Base-by-base conservation (phyloP, 805 yeast species). In the Komagataella phaffii region DNA sequence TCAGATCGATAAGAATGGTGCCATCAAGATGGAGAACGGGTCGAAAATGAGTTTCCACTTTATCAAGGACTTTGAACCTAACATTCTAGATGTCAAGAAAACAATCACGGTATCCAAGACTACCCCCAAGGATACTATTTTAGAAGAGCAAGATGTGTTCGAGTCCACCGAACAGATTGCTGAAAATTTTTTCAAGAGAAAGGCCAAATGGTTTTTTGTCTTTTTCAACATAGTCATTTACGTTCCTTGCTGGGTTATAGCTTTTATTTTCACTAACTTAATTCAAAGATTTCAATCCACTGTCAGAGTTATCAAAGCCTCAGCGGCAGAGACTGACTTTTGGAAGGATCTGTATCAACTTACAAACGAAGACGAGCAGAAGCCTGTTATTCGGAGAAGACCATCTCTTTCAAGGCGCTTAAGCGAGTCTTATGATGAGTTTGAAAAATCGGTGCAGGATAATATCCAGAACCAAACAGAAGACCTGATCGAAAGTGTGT, bases 231-330 rank as follows among this genome's bases (percentile, higher is more conserved):
- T 79, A 19, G 56, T 76, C 3, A 56, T 85, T 1, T 72, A 78
- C 45, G 71, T 84, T 1, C 95, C 95, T 2, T 51, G 81, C 46
- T 83, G 86, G 80, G 71, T 76, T 2, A 50, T 75, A n/a, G 81
- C 81, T 65, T 76, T 82, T 54, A 58, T 83, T 43, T 60, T 76
- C 12, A 64, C 62, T 19, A 64, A 74, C 14, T 53, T 69, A 6
- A 53, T 71, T 23, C 75, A 76, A 55, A 61, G 72, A 21, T 51
- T 67, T 24, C 66, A 59, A 50, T 65, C 69, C 7, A 53, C 58
- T 10, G 24, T 57, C 17, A 55, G 70, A 49, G 63, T 61, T 2
- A 52, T 63, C 23, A 62, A 59, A 48, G 69, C 66, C 50, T 59
- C 21, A 24, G 24, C 63, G 3, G 58, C 64, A 6, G 57, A 53